phyloP scores from a whole-genome alignment of 2,329 filamentous ascomycete genomes.

The Alternaria tenuissima region DNA sequence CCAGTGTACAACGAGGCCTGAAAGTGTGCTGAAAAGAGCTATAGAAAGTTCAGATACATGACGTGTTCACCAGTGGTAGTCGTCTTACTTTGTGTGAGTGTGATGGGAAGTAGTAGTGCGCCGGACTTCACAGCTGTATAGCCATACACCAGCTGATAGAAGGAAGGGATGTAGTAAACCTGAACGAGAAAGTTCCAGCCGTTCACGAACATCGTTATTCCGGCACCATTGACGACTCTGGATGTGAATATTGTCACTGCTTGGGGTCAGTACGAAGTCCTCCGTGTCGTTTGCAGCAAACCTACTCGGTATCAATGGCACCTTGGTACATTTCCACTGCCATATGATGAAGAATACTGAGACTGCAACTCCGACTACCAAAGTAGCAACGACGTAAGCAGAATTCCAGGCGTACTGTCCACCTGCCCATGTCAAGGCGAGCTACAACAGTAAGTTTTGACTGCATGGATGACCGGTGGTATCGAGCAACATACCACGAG shows the following conservation, averaged over 20 bases:
- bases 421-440: slow-evolving; percentile 66
- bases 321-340: slow-evolving; percentile 65
- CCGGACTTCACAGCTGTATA: slow-evolving; percentile 61
- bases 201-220: slow-evolving; percentile 62
- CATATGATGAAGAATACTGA: slow-evolving; percentile 60
- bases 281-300: neutral
- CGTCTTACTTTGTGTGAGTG: slow-evolving; percentile 48
- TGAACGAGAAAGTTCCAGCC: slow-evolving; percentile 68
- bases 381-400: slow-evolving; percentile 60
- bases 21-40: slow-evolving; percentile 33
- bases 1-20: slow-evolving; percentile 28
- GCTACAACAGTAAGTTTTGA: slow-evolving; percentile 14
- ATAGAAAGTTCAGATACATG: neutral
- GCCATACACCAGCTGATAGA: slow-evolving; percentile 67
- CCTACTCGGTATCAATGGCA: slow-evolving; percentile 66
- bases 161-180: slow-evolving; percentile 69
- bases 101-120: slow-evolving; percentile 57
- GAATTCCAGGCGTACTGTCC: slow-evolving; percentile 63
- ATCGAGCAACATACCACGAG: slow-evolving; percentile 58
- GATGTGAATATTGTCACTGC: slow-evolving; percentile 29
- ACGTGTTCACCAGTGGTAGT: fast-evolving
- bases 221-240: slow-evolving; percentile 28
- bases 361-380: slow-evolving; percentile 60
- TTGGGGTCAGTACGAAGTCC: neutral
- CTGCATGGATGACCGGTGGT: neutral